Conservation (phyloP, 2,329 filamentous ascomycete species). For the Cercospora sesami region DNA sequence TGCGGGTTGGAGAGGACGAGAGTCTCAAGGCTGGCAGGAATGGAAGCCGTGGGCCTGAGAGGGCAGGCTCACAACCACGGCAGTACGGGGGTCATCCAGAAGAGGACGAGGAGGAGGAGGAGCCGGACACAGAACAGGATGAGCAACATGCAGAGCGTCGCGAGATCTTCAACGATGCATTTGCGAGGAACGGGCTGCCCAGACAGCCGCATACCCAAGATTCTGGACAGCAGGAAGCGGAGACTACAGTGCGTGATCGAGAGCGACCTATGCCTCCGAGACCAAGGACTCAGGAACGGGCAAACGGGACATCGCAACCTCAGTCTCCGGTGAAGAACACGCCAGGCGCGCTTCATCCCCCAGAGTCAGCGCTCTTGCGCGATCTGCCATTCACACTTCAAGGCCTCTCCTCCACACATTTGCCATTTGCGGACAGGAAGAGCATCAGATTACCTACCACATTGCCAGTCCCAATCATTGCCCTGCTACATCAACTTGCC, state of each 20-base stretch:
- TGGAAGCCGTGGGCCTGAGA: slow-evolving; percentile 9
- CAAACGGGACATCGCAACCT: slow-evolving; percentile 11
- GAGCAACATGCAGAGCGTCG: slow-evolving; percentile 27
- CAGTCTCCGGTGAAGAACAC: slow-evolving; percentile 17
- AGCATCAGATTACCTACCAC: slow-evolving; percentile 74
- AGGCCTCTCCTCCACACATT: slow-evolving; percentile 81
- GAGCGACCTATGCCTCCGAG: slow-evolving; percentile 28
- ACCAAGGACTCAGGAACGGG: slow-evolving; percentile 23
- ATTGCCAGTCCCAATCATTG: slow-evolving; percentile 79
- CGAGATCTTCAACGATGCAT: slow-evolving; percentile 49
- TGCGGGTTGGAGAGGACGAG: slow-evolving; percentile 64
- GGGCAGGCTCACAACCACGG: slow-evolving; percentile 10
- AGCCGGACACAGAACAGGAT: slow-evolving; percentile 14
- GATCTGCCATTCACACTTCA: slow-evolving; percentile 93
- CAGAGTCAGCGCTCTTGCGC: slow-evolving; percentile 51
- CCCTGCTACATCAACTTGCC: slow-evolving; percentile 82
- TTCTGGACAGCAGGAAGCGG: slow-evolving; percentile 27
- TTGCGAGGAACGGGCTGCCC: slow-evolving; percentile 48
- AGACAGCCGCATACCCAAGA: slow-evolving; percentile 38
- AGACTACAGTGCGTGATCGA: slow-evolving; percentile 24
- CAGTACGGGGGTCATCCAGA: slow-evolving; percentile 16
- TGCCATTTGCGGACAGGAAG: slow-evolving; percentile 70
- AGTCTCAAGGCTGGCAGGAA: not conserved
- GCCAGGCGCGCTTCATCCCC: slow-evolving; percentile 19
- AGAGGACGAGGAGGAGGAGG: slow-evolving; percentile 23